Evolutionary conservation across 352 stramenopile genomes (phyloP).

Genomic region (Phytophthora rubi): DNA sequence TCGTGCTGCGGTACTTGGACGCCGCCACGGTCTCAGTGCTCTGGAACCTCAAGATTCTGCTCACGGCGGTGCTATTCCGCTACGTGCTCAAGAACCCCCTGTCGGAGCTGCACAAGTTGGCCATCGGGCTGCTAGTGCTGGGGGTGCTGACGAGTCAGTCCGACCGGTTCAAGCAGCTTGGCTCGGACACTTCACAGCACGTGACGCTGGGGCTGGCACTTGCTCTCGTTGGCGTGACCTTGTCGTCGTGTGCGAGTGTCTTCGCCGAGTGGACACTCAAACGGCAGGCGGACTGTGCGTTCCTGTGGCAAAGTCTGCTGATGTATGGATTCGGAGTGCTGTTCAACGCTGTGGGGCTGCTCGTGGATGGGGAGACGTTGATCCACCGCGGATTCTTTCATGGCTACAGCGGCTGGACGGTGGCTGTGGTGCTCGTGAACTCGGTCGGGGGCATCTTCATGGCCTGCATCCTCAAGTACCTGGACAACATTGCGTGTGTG

Average conservation of each 20-base stretch:
- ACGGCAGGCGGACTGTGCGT: constrained; percentile 64
- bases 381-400: constrained; percentile 64
- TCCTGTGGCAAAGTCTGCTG: constrained; percentile 84
- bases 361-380: constrained; percentile 41
- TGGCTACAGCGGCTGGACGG: constrained; percentile 80
- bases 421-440: constrained; percentile 78
- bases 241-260: constrained; percentile 87
- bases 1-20: constrained; percentile 85
- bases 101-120: constrained; percentile 74
- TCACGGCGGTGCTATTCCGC: constrained; percentile 83
- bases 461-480: constrained; percentile 87
- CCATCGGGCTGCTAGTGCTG: constrained; percentile 78
- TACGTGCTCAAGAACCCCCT: constrained; percentile 73
- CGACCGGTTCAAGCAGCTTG: constrained; percentile 36
- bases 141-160: constrained; percentile 85
- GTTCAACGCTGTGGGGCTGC: constrained; percentile 70
- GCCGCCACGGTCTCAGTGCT: constrained; percentile 85
- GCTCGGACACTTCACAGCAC: constrained; percentile 13
- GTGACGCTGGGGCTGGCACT: constrained; percentile 57
- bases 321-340: constrained; percentile 79
- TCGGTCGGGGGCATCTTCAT: constrained; percentile 75
- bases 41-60: constrained; percentile 90
- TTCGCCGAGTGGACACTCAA: constrained; percentile 89
- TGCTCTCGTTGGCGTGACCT: constrained; percentile 67
- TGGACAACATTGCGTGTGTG: constrained; percentile 89